These are phyloP conservation scores for Globisporangium emineosum DNA, from an alignment of 352 stramenopile genomes.

Conservation along the genomic window DNA sequence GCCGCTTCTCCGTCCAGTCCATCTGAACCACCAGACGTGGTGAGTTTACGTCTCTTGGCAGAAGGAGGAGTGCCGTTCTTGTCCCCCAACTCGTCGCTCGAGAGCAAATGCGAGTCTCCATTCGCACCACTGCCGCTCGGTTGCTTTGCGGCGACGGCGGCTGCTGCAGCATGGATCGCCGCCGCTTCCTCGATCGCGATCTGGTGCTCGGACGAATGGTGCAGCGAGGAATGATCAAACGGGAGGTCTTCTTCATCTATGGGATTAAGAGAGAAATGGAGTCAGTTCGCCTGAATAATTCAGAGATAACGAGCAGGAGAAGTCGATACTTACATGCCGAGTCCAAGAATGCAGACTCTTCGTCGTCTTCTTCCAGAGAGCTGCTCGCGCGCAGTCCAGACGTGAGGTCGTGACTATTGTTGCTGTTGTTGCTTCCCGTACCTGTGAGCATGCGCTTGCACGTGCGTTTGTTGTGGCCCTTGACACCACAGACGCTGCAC, in stretches of 20 bases:
- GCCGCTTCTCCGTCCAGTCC: not conserved
- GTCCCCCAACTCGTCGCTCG: slow-evolving; percentile 11
- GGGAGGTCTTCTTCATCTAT: slow-evolving; percentile 22
- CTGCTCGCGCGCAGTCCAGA: slow-evolving; percentile 10
- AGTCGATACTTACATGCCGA: slow-evolving; percentile 18
- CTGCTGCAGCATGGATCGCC: slow-evolving; percentile 10
- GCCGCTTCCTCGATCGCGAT: slow-evolving; percentile 15
- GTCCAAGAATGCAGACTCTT: slow-evolving; percentile 19
- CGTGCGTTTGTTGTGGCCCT: slow-evolving; percentile 84
- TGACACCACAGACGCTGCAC: slow-evolving; percentile 77
- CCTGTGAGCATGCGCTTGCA: slow-evolving; percentile 48
- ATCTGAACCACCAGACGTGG: not conserved
- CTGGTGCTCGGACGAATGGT: slow-evolving; percentile 18
- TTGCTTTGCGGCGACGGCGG: slow-evolving; percentile 1
- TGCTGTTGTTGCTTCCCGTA: not conserved
- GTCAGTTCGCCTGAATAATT: no score
- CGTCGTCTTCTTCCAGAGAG: slow-evolving; percentile 13
- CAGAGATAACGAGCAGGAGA: not conserved
- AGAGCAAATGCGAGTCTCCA: slow-evolving; percentile 3
- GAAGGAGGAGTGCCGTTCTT: slow-evolving; percentile 8
- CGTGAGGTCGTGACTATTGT: slow-evolving; percentile 12
- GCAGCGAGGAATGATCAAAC: slow-evolving; percentile 17
- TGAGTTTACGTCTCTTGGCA: slow-evolving; percentile 13
- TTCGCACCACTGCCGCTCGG: not conserved
- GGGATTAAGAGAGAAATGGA: no score